Evolutionary conservation across 1,284 basidiomycete species (phyloP).

Genomic region (Heliocybe sulcata): DNA sequence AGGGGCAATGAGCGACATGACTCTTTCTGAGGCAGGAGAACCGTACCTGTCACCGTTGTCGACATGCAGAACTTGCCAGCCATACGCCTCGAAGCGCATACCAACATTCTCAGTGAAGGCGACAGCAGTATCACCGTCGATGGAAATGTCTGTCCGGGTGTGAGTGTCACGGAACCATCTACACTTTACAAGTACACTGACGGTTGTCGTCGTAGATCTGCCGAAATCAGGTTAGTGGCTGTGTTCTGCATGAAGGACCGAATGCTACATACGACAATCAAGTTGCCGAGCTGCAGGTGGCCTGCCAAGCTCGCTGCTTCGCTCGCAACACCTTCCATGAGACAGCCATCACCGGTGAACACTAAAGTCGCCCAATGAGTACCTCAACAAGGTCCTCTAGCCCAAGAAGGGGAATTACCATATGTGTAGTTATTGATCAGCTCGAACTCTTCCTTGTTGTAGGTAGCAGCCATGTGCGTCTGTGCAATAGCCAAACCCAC

Average conservation of each 20-base stretch:
- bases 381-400: conserved; percentile 8
- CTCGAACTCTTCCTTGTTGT: conserved; percentile 83
- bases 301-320: conserved; percentile 92
- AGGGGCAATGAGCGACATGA: neutral
- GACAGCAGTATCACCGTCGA: conserved; percentile 88
- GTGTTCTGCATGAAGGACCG: neutral
- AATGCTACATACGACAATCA: conserved; percentile 66
- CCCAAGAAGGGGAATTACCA: conserved; percentile 33
- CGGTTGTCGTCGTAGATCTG: conserved; percentile 89
- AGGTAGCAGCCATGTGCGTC: conserved; percentile 82
- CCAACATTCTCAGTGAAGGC: conserved; percentile 95
- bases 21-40: conserved; percentile 1
- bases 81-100: conserved; percentile 85
- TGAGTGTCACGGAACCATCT: conserved; percentile 1
- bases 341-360: conserved; percentile 91
- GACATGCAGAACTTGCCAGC: conserved; percentile 89
- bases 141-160: conserved; percentile 80
- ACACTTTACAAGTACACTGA: conserved; percentile 26
- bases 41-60: conserved; percentile 74
- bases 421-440: conserved; percentile 91
- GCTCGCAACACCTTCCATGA: conserved; percentile 91
- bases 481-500: conserved; percentile 93
- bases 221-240: conserved; percentile 5
- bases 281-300: conserved; percentile 88
- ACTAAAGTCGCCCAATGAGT: conserved; percentile 32